A percentile compares a stretch with the other conserved stretches of the same genome.
Evolutionary conservation across 495 filamentous ascomycete genomes (phyloP).

Genomic region (Hypomontagnella submonticulosa): DNA sequence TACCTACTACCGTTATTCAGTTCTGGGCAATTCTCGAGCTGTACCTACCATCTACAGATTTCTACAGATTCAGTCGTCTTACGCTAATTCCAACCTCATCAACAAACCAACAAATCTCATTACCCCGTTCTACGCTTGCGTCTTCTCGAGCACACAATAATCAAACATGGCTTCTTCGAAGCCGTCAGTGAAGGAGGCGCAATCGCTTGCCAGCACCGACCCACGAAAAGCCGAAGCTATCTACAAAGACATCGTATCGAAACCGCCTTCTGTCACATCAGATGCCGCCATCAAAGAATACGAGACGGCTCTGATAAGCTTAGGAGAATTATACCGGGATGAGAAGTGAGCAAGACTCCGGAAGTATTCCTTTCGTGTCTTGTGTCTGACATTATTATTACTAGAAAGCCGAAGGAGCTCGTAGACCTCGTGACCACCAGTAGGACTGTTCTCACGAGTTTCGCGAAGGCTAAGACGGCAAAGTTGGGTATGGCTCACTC

Average conservation of each 20-base stretch:
- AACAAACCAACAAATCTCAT: not conserved
- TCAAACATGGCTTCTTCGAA: conserved; percentile 48
- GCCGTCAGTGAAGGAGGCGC: conserved; percentile 72
- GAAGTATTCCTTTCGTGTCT: not conserved
- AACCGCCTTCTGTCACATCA: conserved; percentile 78
- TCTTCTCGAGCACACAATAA: conserved; percentile 17
- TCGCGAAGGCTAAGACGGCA: conserved; percentile 98
- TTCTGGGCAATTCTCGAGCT: conserved; percentile 17
- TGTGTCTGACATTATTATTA: conserved; percentile 4
- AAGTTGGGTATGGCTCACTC: conserved; percentile 81
- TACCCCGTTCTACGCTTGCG: not conserved
- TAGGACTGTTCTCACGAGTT: conserved; percentile 88
- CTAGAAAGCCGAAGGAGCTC: conserved; percentile 81
- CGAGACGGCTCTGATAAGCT: conserved; percentile 80
- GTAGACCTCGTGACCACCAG: conserved; percentile 91
- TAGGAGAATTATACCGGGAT: conserved; percentile 94
- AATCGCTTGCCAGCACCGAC: conserved; percentile 81
- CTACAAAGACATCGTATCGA: conserved; percentile 89
- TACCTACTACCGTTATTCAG: conserved; percentile 9
- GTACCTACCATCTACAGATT: not conserved
- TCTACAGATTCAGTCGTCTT: conserved; percentile 3
- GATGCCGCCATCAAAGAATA: conserved; percentile 89
- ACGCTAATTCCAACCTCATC: conserved; percentile 5
- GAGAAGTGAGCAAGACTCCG: conserved; percentile 66
- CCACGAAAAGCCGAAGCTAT: conserved; percentile 81